phyloP scores from a whole-genome alignment of 176 grass and related monocot genomes.

The Musa troglodytarum region DNA sequence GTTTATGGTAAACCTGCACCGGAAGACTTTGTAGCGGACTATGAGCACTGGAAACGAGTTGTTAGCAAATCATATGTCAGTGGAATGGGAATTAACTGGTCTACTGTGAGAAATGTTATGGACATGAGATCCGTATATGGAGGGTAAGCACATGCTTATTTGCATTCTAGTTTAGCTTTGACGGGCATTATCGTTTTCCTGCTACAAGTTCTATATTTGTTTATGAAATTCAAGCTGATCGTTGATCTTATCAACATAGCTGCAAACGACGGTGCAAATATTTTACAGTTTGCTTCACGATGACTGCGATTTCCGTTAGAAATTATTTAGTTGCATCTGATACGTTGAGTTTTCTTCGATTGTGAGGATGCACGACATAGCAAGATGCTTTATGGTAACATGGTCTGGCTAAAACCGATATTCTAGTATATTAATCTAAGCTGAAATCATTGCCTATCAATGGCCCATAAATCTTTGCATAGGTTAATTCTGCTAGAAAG shows the following conservation, averaged over 20 bases:
- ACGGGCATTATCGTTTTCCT: neutral
- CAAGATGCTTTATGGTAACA: neutral
- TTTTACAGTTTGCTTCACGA: neutral
- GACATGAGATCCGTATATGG: constrained; percentile 98
- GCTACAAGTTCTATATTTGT: neutral
- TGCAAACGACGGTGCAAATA: neutral
- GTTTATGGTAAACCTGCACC: constrained; percentile 83
- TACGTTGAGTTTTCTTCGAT: neutral
- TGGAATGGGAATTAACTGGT: constrained; percentile 94
- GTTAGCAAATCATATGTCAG: constrained; percentile 77
- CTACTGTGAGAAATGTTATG: constrained; percentile 90
- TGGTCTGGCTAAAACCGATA: neutral
- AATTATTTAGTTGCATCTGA: neutral
- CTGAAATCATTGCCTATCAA: no score
- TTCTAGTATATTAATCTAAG: neutral
- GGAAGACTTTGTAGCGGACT: constrained; percentile 82
- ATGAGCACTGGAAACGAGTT: constrained; percentile 85
- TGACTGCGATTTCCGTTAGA: neutral
- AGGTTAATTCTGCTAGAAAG: neutral
- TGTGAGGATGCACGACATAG: neutral
- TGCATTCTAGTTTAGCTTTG: neutral
- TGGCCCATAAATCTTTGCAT: neutral
- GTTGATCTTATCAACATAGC: neutral
- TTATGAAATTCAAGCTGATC: neutral
- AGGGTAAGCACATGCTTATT: constrained; percentile 48